Percentiles rank a stretch among this genome's conserved stretches.
Evolutionary conservation across 2,329 filamentous ascomycete species (phyloP).

Genomic region (Ampelomyces quisqualis): DNA sequence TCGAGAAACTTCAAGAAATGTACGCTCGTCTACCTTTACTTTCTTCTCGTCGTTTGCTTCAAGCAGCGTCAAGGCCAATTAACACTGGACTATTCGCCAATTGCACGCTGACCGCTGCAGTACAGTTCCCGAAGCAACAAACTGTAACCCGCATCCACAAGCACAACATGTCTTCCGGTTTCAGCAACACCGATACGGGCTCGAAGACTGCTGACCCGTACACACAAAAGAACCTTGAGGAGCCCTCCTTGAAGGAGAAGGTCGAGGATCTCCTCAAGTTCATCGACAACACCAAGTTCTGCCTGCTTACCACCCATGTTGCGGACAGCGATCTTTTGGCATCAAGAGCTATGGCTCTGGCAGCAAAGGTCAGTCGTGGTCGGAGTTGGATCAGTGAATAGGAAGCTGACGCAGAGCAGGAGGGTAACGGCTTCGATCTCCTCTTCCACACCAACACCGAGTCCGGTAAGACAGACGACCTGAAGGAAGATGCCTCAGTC

Average conservation of each 20-base stretch:
- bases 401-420: conserved; percentile 51
- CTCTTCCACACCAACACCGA: conserved; percentile 92
- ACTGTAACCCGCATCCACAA: conserved; percentile 13
- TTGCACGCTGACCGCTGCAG: conserved; percentile 22
- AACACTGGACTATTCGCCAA: conserved; percentile 11
- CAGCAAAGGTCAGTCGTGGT: conserved; percentile 68
- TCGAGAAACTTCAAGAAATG: conserved; percentile 7
- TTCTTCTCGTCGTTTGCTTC: conserved; percentile 2
- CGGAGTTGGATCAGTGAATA: background rate
- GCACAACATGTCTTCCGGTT: conserved; percentile 36
- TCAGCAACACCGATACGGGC: conserved; percentile 45
- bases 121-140: conserved; percentile 17
- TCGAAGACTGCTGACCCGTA: conserved; percentile 68
- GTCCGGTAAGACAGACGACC: conserved; percentile 82
- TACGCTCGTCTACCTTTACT: conserved; percentile 13
- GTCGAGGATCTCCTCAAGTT: conserved; percentile 72
- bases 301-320: conserved; percentile 82
- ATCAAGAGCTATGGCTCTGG: conserved; percentile 83
- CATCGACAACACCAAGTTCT: conserved; percentile 73
- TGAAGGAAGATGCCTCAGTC: conserved; percentile 69
- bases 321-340: conserved; percentile 65
- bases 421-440: conserved; percentile 74
- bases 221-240: conserved; percentile 72
- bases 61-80: conserved; percentile 6
- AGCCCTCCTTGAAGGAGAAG: conserved; percentile 71